Evolutionary conservation across 208 protist genomes (phyloP).

Genomic region (Leishmania braziliensis): DNA sequence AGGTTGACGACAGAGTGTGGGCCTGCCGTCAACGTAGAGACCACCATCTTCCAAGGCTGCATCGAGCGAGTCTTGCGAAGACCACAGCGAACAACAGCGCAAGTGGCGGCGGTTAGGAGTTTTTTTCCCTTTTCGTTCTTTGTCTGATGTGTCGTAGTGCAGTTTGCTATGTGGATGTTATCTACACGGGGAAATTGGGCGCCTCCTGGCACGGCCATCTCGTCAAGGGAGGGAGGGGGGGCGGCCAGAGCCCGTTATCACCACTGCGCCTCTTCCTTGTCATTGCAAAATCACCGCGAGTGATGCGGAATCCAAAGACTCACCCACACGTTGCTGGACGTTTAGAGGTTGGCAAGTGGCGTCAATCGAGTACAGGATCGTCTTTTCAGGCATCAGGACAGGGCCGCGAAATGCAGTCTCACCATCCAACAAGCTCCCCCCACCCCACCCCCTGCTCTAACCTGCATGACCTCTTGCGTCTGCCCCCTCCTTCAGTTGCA

Average conservation of each 20-base stretch:
- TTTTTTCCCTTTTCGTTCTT: neutral
- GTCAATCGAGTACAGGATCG: neutral
- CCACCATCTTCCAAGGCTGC: neutral
- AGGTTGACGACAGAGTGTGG: neutral
- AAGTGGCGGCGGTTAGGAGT: too few species aligned
- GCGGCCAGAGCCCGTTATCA: neutral
- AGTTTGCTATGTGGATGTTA: too few species aligned
- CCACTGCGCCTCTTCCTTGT: neutral
- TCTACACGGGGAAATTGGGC: neutral
- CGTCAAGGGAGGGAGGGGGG: neutral
- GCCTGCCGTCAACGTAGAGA: neutral
- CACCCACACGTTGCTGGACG: neutral
- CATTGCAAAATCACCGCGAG: neutral
- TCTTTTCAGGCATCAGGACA: neutral
- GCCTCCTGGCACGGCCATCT: neutral
- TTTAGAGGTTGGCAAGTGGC: neutral
- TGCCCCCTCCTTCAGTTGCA: neutral
- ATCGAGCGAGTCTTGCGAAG: slow-evolving; percentile 1
- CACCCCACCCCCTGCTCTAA: neutral
- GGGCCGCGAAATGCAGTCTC: neutral
- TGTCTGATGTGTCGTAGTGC: neutral
- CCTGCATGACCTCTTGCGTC: neutral
- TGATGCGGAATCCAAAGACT: neutral
- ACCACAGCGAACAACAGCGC: slow-evolving; percentile 11
- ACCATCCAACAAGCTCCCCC: neutral